Conservation (phyloP, 2,329 filamentous ascomycete species). For the Talaromyces pinophilus region DNA sequence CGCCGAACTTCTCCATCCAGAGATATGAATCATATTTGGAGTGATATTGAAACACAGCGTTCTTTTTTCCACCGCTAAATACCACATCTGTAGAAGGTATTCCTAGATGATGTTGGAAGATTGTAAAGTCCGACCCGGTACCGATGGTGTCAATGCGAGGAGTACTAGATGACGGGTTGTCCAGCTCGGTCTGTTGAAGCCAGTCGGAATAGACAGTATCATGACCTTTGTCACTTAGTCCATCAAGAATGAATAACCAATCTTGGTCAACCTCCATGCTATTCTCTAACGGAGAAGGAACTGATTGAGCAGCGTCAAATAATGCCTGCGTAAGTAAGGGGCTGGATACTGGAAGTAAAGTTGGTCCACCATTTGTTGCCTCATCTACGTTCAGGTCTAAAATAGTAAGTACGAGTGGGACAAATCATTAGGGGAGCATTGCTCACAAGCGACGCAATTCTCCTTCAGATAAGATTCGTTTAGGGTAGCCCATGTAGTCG, state of each 20-base stretch:
- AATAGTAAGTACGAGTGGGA: background rate
- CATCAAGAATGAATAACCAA: background rate
- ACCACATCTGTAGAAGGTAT: background rate
- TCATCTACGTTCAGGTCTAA: background rate
- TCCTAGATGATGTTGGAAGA: slow-evolving; percentile 6
- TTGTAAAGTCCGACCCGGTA: background rate
- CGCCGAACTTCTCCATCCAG: slow-evolving; percentile 2
- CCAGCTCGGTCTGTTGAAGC: background rate
- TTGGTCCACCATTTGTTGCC: background rate
- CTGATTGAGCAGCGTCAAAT: background rate
- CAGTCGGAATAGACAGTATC: slow-evolving; percentile 2
- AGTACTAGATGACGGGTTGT: background rate
- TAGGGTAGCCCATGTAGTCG: background rate
- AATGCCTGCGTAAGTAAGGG: background rate
- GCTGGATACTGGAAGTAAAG: background rate
- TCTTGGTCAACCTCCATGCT: background rate
- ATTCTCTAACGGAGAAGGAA: background rate
- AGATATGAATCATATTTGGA: slow-evolving; percentile 2
- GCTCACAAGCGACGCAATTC: background rate
- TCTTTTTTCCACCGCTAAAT: background rate
- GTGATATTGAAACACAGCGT: background rate
- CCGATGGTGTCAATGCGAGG: slow-evolving; percentile 2
- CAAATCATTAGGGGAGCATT: background rate
- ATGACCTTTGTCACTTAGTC: background rate
- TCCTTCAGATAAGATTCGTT: background rate